Base-by-base conservation (phyloP, 257 asterid species). In the Penstemon davidsonii region DNA sequence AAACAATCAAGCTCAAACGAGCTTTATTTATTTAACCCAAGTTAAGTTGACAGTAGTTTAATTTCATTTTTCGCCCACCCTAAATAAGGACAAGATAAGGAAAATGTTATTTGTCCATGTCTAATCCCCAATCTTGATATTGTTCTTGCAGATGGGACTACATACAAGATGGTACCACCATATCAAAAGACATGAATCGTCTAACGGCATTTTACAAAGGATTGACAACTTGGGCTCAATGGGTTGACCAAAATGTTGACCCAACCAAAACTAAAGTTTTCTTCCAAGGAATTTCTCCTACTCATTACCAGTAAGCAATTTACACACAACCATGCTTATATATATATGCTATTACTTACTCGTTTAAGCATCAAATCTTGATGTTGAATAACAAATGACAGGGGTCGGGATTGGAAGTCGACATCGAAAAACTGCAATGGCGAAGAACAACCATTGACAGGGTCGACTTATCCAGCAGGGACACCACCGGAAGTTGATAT, bases 111-210 rank as follows among this genome's bases (percentile, higher is more conserved):
- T 25, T 25, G 33, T 25, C 33, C 33, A 25, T 25, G 33, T 25
- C 33, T 25, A 25, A 0, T 25, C 1, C 33, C 33, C 33, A 25
- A 25, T 25, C 33, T 2, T 2, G 3, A 25, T 2, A 25, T 25
- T 25, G 33, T 25, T 25, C 33, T 40, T 61, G 77, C 79, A 82
- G 95, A 74, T 87, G 91, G 89, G 85, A 85, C 70, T 79, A 83
- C 66, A 62, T 87, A 15, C 86, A 78, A 68, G 86, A 87, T 49
- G 91, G 91, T 2, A 36, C 83, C 47, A 83, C 61, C 6, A 36
- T 87, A 53, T 59, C 71, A 38, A 81, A 74, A 52, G 89, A 87
- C 77, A 85, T 85, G 89, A 76, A 87, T 72, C 89, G 95, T 9
- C 78, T 85, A 12, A 6, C 70, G 59, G 95, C 95, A 6, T 87